These are phyloP conservation scores for Chernovozyma sophiae-reginae DNA, from an alignment of 1,139 yeast genomes.

Conservation along the genomic window DNA sequence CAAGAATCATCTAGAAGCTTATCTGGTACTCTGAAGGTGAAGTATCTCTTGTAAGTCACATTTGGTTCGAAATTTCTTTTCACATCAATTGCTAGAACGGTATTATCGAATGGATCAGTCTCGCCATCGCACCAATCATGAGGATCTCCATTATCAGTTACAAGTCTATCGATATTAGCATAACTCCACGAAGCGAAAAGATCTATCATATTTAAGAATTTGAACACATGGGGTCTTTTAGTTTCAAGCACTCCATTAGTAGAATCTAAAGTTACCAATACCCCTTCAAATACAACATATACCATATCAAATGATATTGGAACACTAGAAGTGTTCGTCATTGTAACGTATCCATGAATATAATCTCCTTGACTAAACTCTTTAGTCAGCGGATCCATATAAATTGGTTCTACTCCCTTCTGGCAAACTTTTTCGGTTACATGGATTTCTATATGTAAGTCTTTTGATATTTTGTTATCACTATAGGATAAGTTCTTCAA, in stretches of 20 bases:
- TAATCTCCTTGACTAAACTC: conserved; percentile 33
- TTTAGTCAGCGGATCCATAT: conserved; percentile 20
- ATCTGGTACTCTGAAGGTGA: conserved; percentile 41
- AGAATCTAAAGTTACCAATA: conserved; percentile 24
- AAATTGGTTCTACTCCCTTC: conserved; percentile 31
- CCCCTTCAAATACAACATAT: conserved; percentile 32
- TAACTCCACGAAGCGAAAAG: conserved; percentile 46
- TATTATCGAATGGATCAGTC: conserved; percentile 40
- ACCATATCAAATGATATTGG: conserved; percentile 35
- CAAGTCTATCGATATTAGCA: conserved; percentile 42
- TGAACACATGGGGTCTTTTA: conserved; percentile 27
- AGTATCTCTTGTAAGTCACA: conserved; percentile 38
- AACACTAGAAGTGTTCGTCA: conserved; percentile 17
- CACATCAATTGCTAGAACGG: conserved; percentile 35
- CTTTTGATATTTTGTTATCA: conserved; percentile 22
- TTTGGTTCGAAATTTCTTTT: conserved; percentile 37
- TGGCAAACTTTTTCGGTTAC: conserved; percentile 43
- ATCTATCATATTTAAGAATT: conserved; percentile 43
- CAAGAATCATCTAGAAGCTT: conserved; percentile 41
- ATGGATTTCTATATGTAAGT: conserved; percentile 28
- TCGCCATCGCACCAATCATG: conserved; percentile 50
- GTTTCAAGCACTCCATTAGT: conserved; percentile 26
- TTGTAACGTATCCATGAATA: conserved; percentile 32
- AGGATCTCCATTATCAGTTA: conserved; percentile 45
- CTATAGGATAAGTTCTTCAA: conserved; percentile 31